Evolutionary conservation across 1,284 basidiomycete genomes (phyloP), one percentile per base, ranked within the genome.

Genomic region (Pseudozyma pruni): DNA sequence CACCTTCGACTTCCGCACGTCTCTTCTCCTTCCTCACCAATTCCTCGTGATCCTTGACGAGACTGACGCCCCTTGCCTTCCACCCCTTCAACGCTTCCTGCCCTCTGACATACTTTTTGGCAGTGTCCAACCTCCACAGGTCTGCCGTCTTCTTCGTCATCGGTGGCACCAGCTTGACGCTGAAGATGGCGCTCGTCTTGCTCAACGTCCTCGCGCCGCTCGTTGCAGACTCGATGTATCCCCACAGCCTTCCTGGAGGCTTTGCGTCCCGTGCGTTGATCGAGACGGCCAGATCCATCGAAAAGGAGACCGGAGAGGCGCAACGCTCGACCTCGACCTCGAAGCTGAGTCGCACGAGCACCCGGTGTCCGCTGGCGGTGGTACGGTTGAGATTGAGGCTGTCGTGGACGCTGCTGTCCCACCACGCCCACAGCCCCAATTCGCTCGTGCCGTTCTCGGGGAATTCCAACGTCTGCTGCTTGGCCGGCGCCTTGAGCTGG

Each of bases 361-460:
- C 86, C 20, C 91, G 89, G 68, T 94, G 91, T 40, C 89, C 89
- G 5, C 87, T 80, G 1, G 88, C 86, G 1, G 95, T 97, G 20
- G 92, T 89, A 16, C 90, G 87, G 82, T 98, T 95, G 59, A 98
- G 86, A 50, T 94, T 85, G 16, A 89, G 83, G 4, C 92, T 94
- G 75, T 94, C 90, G 83, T 98, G 95, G 7, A 93, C 86, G 59
- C 93, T 92, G 2, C 92, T 92, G 84, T 98, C 96, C 95, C 95
- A 98, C 89, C 90, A 27, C 85, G 78, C 66, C 78, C 78, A 80
- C 4, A 75, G 46, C 0, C 22, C 13, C 32, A 80, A 45, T 27
- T 64, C 44, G 46, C 63, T 70, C 4, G 75, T 78, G 5, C 78
- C 78, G 41, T 80, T 75, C 46, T 54, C 25, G 13, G 40, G 44